phyloP scores from a whole-genome alignment of 2,329 filamentous ascomycete species.

The Pochonia chlamydosporia region DNA sequence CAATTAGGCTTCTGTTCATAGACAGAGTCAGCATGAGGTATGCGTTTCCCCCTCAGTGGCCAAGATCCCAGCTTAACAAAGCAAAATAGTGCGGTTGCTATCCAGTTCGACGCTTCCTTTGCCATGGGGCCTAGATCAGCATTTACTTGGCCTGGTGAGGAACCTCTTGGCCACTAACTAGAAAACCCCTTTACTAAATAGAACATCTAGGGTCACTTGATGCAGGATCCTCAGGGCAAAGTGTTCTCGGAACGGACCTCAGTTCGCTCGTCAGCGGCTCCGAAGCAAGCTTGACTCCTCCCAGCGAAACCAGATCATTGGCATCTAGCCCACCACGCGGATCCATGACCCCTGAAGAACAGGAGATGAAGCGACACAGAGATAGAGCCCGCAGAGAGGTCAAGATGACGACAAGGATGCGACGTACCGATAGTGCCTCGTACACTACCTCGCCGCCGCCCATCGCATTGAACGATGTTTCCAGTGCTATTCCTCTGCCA shows the following conservation, averaged over 20 bases:
- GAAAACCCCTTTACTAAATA: background rate
- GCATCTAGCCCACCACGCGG: conserved; percentile 53
- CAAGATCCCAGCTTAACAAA: background rate
- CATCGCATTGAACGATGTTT: conserved; percentile 31
- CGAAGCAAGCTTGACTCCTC: conserved; percentile 46
- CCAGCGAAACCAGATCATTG: conserved; percentile 43
- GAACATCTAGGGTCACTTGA: conserved; percentile 27
- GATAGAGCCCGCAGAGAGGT: conserved; percentile 54
- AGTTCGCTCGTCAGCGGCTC: conserved; percentile 39
- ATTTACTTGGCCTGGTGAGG: conserved; percentile 44
- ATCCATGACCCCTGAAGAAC: conserved; percentile 52
- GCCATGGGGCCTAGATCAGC: conserved; percentile 45
- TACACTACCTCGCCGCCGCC: conserved; percentile 32
- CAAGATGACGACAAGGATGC: conserved; percentile 45
- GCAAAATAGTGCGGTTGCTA: conserved; percentile 38
- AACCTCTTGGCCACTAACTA: background rate
- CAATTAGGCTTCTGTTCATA: background rate
- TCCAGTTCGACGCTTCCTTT: conserved; percentile 46
- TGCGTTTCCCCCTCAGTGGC: background rate
- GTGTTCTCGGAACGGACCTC: conserved; percentile 39
- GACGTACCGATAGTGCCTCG: conserved; percentile 44
- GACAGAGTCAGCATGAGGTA: conserved; percentile 29
- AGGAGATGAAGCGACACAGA: conserved; percentile 55
- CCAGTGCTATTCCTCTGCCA: conserved; percentile 37
- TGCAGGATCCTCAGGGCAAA: conserved; percentile 20